phyloP scores from a whole-genome alignment of 495 filamentous ascomycete genomes.

The Talaromyces thailandensis region DNA sequence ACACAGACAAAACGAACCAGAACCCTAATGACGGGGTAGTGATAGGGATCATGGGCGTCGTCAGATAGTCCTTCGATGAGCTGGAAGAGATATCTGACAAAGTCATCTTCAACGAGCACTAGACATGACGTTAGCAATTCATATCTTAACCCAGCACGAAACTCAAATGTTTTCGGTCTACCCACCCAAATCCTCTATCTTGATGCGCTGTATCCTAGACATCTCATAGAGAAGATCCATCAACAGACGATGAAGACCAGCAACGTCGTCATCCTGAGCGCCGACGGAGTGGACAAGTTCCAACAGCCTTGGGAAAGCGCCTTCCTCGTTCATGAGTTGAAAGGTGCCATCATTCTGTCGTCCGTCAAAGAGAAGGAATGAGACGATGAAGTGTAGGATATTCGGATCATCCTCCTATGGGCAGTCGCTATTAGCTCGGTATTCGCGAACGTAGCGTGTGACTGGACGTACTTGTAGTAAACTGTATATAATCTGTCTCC shows the following conservation, averaged over 20 bases:
- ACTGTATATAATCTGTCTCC: conserved; percentile 85
- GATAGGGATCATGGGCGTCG: conserved; percentile 89
- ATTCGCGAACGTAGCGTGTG: neutral
- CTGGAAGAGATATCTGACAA: conserved; percentile 74
- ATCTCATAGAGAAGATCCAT: conserved; percentile 94
- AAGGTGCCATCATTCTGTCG: conserved; percentile 69
- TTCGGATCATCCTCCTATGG: conserved; percentile 68
- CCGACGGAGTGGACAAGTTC: conserved; percentile 63
- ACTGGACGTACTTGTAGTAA: conserved; percentile 59
- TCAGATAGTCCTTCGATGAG: conserved; percentile 85
- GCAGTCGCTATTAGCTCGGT: neutral
- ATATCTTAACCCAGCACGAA: neutral
- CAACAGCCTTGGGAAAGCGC: conserved; percentile 71
- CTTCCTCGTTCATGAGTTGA: conserved; percentile 78
- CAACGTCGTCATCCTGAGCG: conserved; percentile 54
- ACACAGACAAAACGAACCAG: conserved; percentile 46
- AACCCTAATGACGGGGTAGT: conserved; percentile 90
- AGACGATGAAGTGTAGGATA: conserved; percentile 72
- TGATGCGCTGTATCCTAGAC: conserved; percentile 82
- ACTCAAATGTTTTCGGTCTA: conserved; percentile 6
- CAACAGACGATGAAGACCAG: conserved; percentile 67
- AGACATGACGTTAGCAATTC: neutral
- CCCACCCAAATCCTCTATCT: conserved; percentile 66
- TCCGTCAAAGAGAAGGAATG: conserved; percentile 87
- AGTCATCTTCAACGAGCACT: conserved; percentile 71